Conservation (phyloP, 805 yeast species). For the Metschnikowia proteae region DNA sequence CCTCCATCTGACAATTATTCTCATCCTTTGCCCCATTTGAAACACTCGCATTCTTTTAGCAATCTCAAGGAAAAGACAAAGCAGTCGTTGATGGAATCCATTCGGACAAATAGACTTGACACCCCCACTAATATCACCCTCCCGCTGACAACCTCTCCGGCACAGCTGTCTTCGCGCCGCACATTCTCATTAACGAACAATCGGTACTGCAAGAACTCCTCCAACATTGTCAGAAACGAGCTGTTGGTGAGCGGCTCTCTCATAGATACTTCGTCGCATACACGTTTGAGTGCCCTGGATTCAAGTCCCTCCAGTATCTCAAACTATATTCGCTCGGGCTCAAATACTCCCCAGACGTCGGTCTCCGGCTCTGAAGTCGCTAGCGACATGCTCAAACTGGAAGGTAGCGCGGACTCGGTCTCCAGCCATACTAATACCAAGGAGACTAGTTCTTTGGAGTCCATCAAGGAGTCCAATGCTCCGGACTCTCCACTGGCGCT, state of each 20-base stretch:
- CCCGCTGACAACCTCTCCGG: background rate
- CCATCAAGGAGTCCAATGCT: constrained; percentile 10
- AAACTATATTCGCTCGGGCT: constrained; percentile 22
- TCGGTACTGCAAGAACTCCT: constrained; percentile 15
- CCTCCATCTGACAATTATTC: background rate
- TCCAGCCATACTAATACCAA: constrained; percentile 7
- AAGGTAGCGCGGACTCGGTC: constrained; percentile 10
- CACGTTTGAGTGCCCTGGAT: constrained; percentile 10
- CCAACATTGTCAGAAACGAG: constrained; percentile 18
- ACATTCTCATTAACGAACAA: constrained; percentile 17
- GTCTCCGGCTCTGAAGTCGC: constrained; percentile 18
- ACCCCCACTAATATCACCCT: constrained; percentile 25
- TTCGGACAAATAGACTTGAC: constrained; percentile 23
- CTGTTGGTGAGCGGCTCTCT: constrained; percentile 6
- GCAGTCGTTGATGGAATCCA: constrained; percentile 20
- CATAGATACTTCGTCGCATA: background rate
- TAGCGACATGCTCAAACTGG: constrained; percentile 8
- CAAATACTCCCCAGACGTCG: constrained; percentile 33
- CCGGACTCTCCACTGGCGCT: background rate
- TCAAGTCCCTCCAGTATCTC: constrained; percentile 23
- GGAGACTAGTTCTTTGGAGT: constrained; percentile 10
- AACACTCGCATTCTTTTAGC: constrained; percentile 17
- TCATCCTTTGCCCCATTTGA: constrained; percentile 1
- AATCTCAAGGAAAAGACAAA: constrained; percentile 16
- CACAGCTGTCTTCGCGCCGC: constrained; percentile 4